phyloP scores from a whole-genome alignment of 2,329 filamentous ascomycete species.

The Teratosphaeria pseudoeucalypti region DNA sequence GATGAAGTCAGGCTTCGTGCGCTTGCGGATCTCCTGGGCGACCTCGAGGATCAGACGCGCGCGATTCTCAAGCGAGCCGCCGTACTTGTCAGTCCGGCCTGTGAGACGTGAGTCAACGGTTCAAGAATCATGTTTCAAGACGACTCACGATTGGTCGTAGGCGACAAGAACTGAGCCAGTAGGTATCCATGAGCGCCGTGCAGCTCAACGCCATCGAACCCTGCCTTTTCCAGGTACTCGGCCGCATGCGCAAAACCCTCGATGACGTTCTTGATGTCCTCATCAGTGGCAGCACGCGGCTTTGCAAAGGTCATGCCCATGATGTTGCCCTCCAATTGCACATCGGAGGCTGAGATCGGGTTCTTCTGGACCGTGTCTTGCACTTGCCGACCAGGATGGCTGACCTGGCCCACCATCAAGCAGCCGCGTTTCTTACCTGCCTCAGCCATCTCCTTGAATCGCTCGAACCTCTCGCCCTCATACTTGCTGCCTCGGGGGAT shows the following conservation, averaged over 20 bases:
- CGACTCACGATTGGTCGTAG: constrained; percentile 28
- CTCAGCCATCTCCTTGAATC: constrained; percentile 47
- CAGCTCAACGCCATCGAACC: constrained; percentile 43
- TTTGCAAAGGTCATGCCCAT: constrained; percentile 44
- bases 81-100: constrained; percentile 33
- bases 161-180: constrained; percentile 36
- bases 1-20: constrained; percentile 31
- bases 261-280: constrained; percentile 49
- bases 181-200: constrained; percentile 36
- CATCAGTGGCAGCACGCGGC: constrained; percentile 43
- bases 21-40: constrained; percentile 27
- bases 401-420: constrained; percentile 51
- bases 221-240: constrained; percentile 51
- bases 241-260: constrained; percentile 52
- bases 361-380: constrained; percentile 35
- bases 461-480: constrained; percentile 48
- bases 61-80: constrained; percentile 34
- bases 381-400: constrained; percentile 52
- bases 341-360: constrained; percentile 42
- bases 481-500: constrained; percentile 44
- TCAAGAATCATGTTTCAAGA: background rate
- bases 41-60: constrained; percentile 33
- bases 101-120: background rate
- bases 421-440: constrained; percentile 47
- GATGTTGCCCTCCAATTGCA: constrained; percentile 33